Base-by-base conservation (phyloP, 768 basidiomycete genomes). In the Rhizopogon salebrosus region DNA sequence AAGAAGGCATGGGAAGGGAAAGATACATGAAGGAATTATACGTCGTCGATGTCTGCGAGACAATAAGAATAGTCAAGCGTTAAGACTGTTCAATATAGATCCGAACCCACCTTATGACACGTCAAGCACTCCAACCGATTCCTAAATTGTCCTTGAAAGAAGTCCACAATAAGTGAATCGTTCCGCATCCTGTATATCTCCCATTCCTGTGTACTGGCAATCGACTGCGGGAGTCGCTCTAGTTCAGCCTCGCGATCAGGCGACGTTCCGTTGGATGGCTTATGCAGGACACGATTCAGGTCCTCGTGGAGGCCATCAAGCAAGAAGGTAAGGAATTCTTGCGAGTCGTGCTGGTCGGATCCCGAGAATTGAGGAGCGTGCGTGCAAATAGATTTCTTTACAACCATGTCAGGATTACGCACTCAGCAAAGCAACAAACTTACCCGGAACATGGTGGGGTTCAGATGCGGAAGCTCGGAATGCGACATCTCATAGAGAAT, bases 21-120 rank as follows among this genome's bases (percentile, higher is more conserved):
- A 99, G 78, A 57, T 94, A 95, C 76, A 97, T 98, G 70, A 98
- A 98, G 6, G 89, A 80, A 64, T 98, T 97, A 62, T 95, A 98
- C 4, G 95, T 98, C 24, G 94, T 98, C 26, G 95, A 97, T 4
- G 95, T 98, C 94, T 98, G 60, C 9, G 31, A 40, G 41, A 37
- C 31, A 13, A 51, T 65, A 37, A 64, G 54, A 22, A 49, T n/a
- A 14, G 41, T 26, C 48, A 42, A 46, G 41, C 51, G 39, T 49
- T 39, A 49, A 35, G 31, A 46, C 14, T 9, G 5, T 14, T 20
- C 37, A 38, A 48, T 48, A 34, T 6, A 37, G 6, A 26, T 18
- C 52, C 40, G 18, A 35, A 69, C 72, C 55, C 56, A 94, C 95
- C 70, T 91, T 90, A 56, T 84, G 77, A 65, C 95, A 99, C 4